phyloP scores from a whole-genome alignment of 768 basidiomycete genomes.

The Fomitopsis serialis region DNA sequence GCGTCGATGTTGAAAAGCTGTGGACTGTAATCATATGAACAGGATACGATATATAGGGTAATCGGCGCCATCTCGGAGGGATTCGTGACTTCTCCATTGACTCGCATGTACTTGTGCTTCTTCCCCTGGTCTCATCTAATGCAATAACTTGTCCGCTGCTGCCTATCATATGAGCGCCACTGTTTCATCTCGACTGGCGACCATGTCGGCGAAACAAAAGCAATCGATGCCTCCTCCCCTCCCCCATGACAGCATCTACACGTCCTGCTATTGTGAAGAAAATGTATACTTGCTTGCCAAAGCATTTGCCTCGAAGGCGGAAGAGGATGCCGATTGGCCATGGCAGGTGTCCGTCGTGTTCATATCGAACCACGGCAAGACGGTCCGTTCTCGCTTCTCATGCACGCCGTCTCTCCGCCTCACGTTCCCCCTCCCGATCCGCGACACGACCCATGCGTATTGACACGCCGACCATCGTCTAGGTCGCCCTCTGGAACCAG shows the following conservation, averaged over 20 bases:
- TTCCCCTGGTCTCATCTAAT: neutral
- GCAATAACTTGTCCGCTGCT: neutral
- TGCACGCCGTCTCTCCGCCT: neutral
- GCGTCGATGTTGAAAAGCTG: neutral
- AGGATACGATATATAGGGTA: neutral
- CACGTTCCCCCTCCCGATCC: neutral
- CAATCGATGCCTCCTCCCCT: conserved; percentile 18
- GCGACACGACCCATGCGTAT: neutral
- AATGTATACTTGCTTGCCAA: conserved; percentile 59
- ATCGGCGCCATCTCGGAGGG: neutral
- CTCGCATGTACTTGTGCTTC: neutral
- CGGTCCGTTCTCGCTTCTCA: conserved; percentile 32
- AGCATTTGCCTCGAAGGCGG: conserved; percentile 25
- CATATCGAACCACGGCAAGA: conserved; percentile 58
- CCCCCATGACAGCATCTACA: conserved; percentile 43
- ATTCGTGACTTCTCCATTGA: conserved; percentile 1
- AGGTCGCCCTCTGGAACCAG: conserved; percentile 69
- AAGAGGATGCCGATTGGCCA: conserved; percentile 3
- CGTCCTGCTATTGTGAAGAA: conserved; percentile 66
- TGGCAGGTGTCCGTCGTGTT: conserved; percentile 58
- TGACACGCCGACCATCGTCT: neutral
- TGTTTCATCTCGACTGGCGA: neutral
- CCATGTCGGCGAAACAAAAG: neutral
- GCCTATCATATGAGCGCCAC: neutral
- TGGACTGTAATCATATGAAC: neutral